A percentile compares a stretch with the other conserved stretches of the same genome.
phyloP scores from a whole-genome alignment of 1,284 basidiomycete genomes.

The Sanguinoderma infundibulare region DNA sequence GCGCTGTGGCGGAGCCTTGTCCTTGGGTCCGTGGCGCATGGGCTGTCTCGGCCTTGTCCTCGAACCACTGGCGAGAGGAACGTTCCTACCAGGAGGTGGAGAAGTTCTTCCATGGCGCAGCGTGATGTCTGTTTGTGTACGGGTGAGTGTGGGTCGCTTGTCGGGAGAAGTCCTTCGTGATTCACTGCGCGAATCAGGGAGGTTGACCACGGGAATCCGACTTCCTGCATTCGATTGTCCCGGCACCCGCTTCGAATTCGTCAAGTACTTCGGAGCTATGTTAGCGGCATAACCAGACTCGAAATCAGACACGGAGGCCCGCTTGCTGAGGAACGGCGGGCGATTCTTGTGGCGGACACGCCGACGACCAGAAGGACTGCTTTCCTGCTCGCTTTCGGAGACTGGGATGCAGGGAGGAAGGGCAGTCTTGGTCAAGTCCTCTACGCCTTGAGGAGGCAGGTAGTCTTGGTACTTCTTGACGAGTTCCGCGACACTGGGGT shows the following conservation, averaged over 20 bases:
- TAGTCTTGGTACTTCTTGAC: slow-evolving; percentile 85
- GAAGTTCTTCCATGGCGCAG: slow-evolving; percentile 24
- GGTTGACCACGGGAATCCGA: slow-evolving; percentile 53
- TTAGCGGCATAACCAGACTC: slow-evolving; percentile 91
- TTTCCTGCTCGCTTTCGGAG: slow-evolving; percentile 78
- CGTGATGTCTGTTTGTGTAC: slow-evolving; percentile 37
- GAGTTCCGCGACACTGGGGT: slow-evolving; percentile 81
- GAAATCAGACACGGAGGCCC: slow-evolving; percentile 79
- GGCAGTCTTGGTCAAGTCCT: slow-evolving; percentile 71
- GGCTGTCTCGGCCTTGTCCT: slow-evolving; percentile 46
- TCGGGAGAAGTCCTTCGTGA: slow-evolving; percentile 76
- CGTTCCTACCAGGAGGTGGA: slow-evolving; percentile 12
- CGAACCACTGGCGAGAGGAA: slow-evolving; percentile 27
- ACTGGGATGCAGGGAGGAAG: slow-evolving; percentile 57
- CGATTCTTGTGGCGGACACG: slow-evolving; percentile 50
- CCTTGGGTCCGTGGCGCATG: slow-evolving; percentile 45
- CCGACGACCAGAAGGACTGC: slow-evolving; percentile 32
- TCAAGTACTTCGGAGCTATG: slow-evolving; percentile 72
- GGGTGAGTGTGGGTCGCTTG: slow-evolving; percentile 50
- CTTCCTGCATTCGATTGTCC: slow-evolving; percentile 39
- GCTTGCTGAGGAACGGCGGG: slow-evolving; percentile 46
- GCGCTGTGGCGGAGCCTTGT: slow-evolving; percentile 52
- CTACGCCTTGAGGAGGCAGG: slow-evolving; percentile 70
- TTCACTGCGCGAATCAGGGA: slow-evolving; percentile 58
- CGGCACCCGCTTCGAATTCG: slow-evolving; percentile 50